Evolutionary conservation across 1,284 basidiomycete species (phyloP).

Genomic region (Termitomyces sp.): DNA sequence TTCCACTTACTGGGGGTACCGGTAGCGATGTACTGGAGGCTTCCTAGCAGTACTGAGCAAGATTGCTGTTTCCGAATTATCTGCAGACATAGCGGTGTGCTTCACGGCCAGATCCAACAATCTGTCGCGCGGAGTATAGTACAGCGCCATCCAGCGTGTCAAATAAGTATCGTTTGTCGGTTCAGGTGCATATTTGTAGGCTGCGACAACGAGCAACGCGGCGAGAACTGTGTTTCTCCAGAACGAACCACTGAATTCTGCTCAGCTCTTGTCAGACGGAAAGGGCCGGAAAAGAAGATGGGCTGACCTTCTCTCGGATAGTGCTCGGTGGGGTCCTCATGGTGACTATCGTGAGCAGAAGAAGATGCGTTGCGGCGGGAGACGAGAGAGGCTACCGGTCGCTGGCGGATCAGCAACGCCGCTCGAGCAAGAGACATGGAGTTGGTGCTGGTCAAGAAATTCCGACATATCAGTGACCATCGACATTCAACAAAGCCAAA

Average conservation of each 20-base stretch:
- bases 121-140: constrained; percentile 41
- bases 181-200: constrained; percentile 64
- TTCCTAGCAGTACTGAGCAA: constrained; percentile 46
- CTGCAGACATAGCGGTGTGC: constrained; percentile 47
- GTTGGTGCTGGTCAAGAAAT: constrained; percentile 4
- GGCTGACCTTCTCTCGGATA: constrained; percentile 56
- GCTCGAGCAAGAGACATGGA: constrained; percentile 26
- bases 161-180: constrained; percentile 53
- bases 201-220: constrained; percentile 41
- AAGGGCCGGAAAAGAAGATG: constrained; percentile 6
- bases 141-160: constrained; percentile 57
- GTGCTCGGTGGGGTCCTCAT: constrained; percentile 33
- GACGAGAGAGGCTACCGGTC: constrained; percentile 12
- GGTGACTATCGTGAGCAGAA: constrained; percentile 21
- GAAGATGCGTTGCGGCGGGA: constrained; percentile 37
- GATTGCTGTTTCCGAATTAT: constrained; percentile 38
- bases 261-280: constrained; percentile 7
- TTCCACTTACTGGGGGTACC: constrained; percentile 62
- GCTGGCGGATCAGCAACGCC: constrained; percentile 19
- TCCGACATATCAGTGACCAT: not conserved
- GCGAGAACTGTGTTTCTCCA: constrained; percentile 56
- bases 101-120: constrained; percentile 51
- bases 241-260: constrained; percentile 55
- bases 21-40: constrained; percentile 52
- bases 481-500: constrained; percentile 9